Percentiles rank a stretch among this genome's conserved stretches.
Conservation (phyloP, 2,329 filamentous ascomycete genomes). For the Claviceps citrina region DNA sequence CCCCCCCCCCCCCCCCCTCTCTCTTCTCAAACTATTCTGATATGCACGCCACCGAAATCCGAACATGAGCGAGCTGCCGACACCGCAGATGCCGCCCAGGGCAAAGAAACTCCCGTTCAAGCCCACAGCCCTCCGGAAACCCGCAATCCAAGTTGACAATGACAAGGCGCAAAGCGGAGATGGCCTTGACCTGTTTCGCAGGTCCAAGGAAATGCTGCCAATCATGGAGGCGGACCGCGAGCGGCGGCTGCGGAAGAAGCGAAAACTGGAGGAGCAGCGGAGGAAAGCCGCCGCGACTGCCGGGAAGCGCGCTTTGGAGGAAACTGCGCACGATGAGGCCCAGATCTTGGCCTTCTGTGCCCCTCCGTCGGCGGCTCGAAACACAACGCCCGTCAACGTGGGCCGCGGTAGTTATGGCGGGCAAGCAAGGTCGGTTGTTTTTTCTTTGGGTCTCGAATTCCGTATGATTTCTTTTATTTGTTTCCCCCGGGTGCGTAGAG, state of each 20-base stretch:
- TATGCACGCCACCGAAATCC: background rate
- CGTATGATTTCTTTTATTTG: background rate
- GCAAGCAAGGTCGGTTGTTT: background rate
- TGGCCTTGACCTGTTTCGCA: conserved; percentile 33
- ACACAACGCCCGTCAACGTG: background rate
- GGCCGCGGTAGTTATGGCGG: background rate
- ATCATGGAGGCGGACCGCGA: conserved; percentile 27
- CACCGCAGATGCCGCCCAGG: conserved; percentile 14
- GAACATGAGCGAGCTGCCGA: conserved; percentile 19
- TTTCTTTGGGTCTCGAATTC: background rate
- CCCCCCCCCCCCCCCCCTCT: too few relatives aligned
- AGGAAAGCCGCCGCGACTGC: conserved; percentile 4
- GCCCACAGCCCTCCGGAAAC: conserved; percentile 27
- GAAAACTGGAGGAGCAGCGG: conserved; percentile 9
- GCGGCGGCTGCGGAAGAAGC: conserved; percentile 14
- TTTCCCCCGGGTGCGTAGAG: too few relatives aligned
- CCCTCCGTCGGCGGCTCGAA: too few relatives aligned
- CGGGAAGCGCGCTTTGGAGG: conserved; percentile 12
- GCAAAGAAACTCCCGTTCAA: conserved; percentile 34
- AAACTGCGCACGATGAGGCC: conserved; percentile 6
- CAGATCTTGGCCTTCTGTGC: too few relatives aligned
- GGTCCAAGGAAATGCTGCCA: conserved; percentile 33
- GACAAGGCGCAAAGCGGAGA: conserved; percentile 15
- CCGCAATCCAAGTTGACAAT: conserved; percentile 9
- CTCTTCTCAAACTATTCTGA: too few relatives aligned